Conservation (phyloP, 257 asterid genomes). For the Solanum ossicruentum region DNA sequence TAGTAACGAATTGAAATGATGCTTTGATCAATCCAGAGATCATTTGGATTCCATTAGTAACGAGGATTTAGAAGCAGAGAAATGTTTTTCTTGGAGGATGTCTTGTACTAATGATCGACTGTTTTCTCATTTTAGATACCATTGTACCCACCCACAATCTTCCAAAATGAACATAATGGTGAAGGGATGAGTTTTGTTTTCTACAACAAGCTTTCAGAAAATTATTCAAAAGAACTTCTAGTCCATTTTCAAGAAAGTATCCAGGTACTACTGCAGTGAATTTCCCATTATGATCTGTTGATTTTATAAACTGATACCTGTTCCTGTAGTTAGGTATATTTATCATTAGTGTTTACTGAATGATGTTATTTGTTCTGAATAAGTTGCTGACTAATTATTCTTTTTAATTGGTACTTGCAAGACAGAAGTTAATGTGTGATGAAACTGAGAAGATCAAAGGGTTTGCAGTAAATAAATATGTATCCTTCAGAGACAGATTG, state of each 20-base stretch:
- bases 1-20: background rate
- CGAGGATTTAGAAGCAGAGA: background rate
- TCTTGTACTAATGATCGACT: background rate
- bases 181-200: slow-evolving; percentile 69
- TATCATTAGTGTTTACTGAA: background rate
- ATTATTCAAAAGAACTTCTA: slow-evolving; percentile 56
- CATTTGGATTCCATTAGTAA: background rate
- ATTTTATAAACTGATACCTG: background rate
- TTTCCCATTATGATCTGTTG: background rate
- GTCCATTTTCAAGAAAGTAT: slow-evolving; percentile 62
- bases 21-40: background rate
- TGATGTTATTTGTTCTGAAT: background rate
- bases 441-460: background rate
- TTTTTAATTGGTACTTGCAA: background rate
- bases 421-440: slow-evolving; percentile 40
- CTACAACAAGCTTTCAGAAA: slow-evolving; percentile 74
- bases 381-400: background rate
- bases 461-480: background rate
- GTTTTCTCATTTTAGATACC: slow-evolving; percentile 42
- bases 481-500: background rate
- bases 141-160: slow-evolving; percentile 58
- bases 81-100: background rate
- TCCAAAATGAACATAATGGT: slow-evolving; percentile 67
- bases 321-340: background rate
- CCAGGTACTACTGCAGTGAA: slow-evolving; percentile 27